Base-by-base conservation (phyloP, 139 green algal species). In the Nannochloris sp. region DNA sequence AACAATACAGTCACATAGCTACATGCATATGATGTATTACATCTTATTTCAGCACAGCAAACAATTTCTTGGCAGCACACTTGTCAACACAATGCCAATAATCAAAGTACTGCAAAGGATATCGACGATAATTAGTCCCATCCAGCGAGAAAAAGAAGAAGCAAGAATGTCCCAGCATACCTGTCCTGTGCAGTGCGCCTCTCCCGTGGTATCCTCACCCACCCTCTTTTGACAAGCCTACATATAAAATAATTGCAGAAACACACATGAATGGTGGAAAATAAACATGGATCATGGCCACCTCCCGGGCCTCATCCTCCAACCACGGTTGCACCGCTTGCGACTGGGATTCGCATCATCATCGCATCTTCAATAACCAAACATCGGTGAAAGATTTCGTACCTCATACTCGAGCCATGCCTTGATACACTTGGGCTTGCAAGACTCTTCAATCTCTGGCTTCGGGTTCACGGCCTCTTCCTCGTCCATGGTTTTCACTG, bases 391-490 rank as follows among this genome's bases (percentile, higher is more conserved):
- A 29, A 29, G 5, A 5, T 29, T 5, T 29, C 24, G 19, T 34
- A 66, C 72, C 67, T 79, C 43, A 48, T 79, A 79, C 44, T 68
- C 62, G 5, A 77, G 21, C 55, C 56, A 59, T 27, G 31, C 12
- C 69, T 78, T 78, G 14, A 77, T 48, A 48, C 72, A 79, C n/a
- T 60, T 49, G 21, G 72, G 72, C 57, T 78, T 79, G 68, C 72
- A 79, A 4, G 19, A 15, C 49, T 79, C 72, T 62, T 79, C 72
- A 21, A 70, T 58, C 29, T 70, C 65, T 19, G 59, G 25, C 61
- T 75, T 23, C 27, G 62, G 69, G 65, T 68, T 66, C 11, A 78
- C 71, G 8, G 37, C 21, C 44, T 72, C 71, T 65, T 78, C 71
- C 31, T 77, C 70, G 6, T 36, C 29, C 71, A 78, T 78, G 5